Evolutionary conservation across 805 yeast genomes (phyloP), one percentile per base, ranked within the genome.

Genomic region (Candida dendrica): DNA sequence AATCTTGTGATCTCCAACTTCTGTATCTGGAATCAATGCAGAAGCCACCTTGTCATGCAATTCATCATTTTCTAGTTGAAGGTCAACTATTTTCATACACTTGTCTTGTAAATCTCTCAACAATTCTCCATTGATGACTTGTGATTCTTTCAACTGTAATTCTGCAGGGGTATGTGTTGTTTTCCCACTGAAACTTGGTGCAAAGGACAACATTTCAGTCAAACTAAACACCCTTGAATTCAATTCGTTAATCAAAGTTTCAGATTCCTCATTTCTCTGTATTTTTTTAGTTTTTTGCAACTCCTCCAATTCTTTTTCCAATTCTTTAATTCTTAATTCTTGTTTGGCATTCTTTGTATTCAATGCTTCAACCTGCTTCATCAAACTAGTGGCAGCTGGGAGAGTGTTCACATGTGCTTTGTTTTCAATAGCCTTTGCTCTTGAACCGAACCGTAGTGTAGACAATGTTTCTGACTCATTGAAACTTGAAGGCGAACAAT

Each of bases 391-490:
- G 22, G 48, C 45, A 19, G 53, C 49, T 26, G 59, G 59, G 19
- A 55, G 57, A 7, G 52, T 43, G 55, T 80, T 87, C 45, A 80
- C 68, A 55, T 72, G 79, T 20, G 86, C 84, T 39, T 66, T 67
- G 55, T 84, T 88, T 52, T 74, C 68, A 47, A 86, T 79, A 36
- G 64, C 67, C 61, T 81, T 83, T 7, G 91, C 88, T 17, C 93
- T 65, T 1, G 76, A 67, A 1, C 93, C 95, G 58, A 87, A 84
- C 37, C 91, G 63, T 43, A 88, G 61, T 0, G 90, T 79, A 5
- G 88, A 79, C 6, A 84, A 45, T 0, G 95, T 84, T 52, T 85
- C 93, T 15, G 63, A 58, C 40, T 71, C 77, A 50, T 85, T 76
- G 27, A 60, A 55, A 3, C 65, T 53, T 0, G 82, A 68, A 0